These are phyloP conservation scores for Aspergillus floridensis DNA, from an alignment of 2,329 filamentous ascomycete species.

Conservation along the genomic window DNA sequence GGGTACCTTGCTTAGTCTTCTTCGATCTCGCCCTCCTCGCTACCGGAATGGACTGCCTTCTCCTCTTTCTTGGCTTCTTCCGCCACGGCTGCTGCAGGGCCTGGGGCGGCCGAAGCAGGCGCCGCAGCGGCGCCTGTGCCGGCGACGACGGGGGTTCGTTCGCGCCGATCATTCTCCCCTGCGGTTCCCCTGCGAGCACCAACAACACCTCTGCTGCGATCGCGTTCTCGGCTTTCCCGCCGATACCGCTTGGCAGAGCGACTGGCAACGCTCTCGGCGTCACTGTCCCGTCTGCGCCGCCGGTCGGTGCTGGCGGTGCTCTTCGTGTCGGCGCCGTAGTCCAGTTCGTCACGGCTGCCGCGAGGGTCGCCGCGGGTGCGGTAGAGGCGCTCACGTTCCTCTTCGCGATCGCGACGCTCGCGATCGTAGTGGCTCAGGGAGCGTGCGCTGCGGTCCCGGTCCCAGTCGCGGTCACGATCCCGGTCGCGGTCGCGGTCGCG, in stretches of 20 bases:
- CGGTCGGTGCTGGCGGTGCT: constrained; percentile 63
- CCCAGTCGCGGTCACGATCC: constrained; percentile 39
- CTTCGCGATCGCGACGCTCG: constrained; percentile 82
- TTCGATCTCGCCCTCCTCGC: constrained; percentile 97
- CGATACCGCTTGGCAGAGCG: constrained; percentile 61
- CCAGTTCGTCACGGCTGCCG: constrained; percentile 79
- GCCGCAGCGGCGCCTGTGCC: constrained; percentile 1
- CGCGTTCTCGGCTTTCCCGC: constrained; percentile 41
- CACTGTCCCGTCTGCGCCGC: constrained; percentile 75
- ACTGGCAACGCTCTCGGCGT: constrained; percentile 60
- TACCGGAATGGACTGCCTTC: constrained; percentile 70
- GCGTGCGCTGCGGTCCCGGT: constrained; percentile 34
- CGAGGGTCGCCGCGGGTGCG: constrained; percentile 76
- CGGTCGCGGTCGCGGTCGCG: constrained; percentile 40
- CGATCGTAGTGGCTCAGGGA: constrained; percentile 63
- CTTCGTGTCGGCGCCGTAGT: constrained; percentile 72
- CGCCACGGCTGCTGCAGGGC: neutral
- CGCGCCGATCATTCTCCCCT: constrained; percentile 49
- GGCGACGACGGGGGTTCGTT: constrained; percentile 31
- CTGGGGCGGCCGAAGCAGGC: neutral
- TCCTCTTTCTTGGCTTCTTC: constrained; percentile 43
- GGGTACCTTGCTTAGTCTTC: constrained; percentile 55
- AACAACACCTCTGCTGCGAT: constrained; percentile 30
- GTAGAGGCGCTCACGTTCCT: constrained; percentile 84
- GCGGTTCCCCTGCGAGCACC: constrained; percentile 46